Evolutionary conservation across 2,329 filamentous ascomycete species (phyloP), one percentile per base, ranked within the genome.

Genomic region (Colletotrichum truncatum): DNA sequence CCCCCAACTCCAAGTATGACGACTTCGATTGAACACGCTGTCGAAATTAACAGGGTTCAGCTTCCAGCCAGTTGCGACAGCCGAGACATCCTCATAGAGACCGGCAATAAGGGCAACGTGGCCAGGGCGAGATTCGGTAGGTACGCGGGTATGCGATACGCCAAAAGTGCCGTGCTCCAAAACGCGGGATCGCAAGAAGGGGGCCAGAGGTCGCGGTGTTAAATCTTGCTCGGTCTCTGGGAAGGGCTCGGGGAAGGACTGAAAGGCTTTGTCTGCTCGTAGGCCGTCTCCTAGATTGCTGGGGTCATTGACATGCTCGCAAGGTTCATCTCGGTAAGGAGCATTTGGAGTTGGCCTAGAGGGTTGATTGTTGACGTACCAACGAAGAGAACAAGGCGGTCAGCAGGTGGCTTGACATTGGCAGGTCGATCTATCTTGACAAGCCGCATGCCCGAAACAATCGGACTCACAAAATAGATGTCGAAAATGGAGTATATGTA

Each of bases 1-100:
- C 2, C 96, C 96, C 96, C 96, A 99, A 77, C 94, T 97, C 96
- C 96, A 99, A 7, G 97, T 99, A 80, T 99, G 97, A 46, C 91
- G 86, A 75, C 95, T 98, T 68, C 93, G 89, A 77, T 99, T 99
- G 86, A 99, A 99, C 10, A 99, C 94, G 73, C 95, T 98, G 81
- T 99, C 96, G 74, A 99, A 99, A 75, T 98, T 92, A 74, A 99
- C 96, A 0, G 96, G 96, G 75, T 99, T 99, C 71, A 98, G 82
- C 80, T 99, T 98, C 96, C 96, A 99, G 14, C 96, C 96, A 1
- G 97, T 99, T 28, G 92, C 97, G 18, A 99, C 96, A 2, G 96
- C 92, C 32, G 96, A 98, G 2, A 99, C 96, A 82, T 99, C 96
- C 79, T 99, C 96, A 76, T 99, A 99, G 36, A 99, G 81, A 4